A percentile compares a stretch with the other conserved stretches of the same genome.
phyloP scores from a whole-genome alignment of 176 grass and related monocot genomes.

The Triticum dicoccoides region DNA sequence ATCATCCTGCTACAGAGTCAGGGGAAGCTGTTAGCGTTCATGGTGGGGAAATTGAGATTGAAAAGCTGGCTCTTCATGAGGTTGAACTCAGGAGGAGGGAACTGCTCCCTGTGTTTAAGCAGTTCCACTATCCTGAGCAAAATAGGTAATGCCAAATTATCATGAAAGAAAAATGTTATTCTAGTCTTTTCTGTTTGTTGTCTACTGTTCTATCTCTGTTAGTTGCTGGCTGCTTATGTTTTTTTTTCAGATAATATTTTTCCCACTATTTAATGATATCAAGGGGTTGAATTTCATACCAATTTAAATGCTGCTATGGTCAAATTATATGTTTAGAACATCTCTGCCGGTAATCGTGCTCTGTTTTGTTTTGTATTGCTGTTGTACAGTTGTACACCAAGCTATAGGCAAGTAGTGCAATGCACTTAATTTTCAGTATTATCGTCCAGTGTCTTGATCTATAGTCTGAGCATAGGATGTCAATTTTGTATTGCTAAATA shows the following conservation, averaged over 20 bases:
- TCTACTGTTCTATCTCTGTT: background rate
- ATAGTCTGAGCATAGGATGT: conserved; percentile 1
- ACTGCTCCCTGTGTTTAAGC: conserved; percentile 92
- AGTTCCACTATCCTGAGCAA: conserved; percentile 68
- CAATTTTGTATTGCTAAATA: conserved; percentile 1
- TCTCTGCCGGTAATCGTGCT: background rate
- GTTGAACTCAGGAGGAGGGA: conserved; percentile 87
- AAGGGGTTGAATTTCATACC: background rate
- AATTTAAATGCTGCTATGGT: background rate
- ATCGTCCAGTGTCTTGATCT: background rate
- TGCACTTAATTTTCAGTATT: background rate
- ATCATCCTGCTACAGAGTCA: conserved; percentile 40
- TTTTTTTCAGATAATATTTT: background rate
- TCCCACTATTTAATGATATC: background rate
- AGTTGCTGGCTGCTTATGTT: background rate
- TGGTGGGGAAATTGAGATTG: conserved; percentile 89
- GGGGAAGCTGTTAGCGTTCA: conserved; percentile 29
- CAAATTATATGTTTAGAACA: background rate
- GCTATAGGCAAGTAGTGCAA: background rate
- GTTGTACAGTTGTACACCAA: background rate
- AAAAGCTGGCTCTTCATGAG: conserved; percentile 67
- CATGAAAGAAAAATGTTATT: conserved; percentile 18
- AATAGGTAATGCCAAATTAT: conserved; percentile 57
- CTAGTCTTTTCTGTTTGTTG: background rate
- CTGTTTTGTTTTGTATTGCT: background rate